Evolutionary conservation across 1,284 basidiomycete species (phyloP).

Genomic region (Rugiboletus extremiorientalis): DNA sequence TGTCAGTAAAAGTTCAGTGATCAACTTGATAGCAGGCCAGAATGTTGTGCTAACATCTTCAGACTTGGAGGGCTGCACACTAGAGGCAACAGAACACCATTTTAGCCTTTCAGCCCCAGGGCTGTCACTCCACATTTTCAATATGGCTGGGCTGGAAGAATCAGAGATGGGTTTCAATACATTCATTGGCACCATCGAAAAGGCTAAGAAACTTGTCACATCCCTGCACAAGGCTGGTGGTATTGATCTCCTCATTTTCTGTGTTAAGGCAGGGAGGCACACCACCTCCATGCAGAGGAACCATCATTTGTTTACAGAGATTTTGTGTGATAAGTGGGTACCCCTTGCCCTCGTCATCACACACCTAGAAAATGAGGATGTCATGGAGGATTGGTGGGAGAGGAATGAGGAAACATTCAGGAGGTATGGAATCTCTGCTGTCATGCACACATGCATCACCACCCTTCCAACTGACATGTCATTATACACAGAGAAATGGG

Average conservation of each 20-base stretch:
- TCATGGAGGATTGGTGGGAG: slow-evolving; percentile 34
- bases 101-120: too few species aligned
- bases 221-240: slow-evolving; percentile 19
- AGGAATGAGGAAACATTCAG: slow-evolving; percentile 23
- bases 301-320: slow-evolving; percentile 38
- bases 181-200: too few species aligned
- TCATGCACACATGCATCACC: slow-evolving; percentile 33
- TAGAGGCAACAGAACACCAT: too few species aligned
- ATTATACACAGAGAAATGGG: too few species aligned
- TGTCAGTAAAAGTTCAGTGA: background rate
- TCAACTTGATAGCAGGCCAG: background rate
- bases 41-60: background rate
- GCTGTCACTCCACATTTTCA: background rate
- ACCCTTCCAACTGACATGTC: slow-evolving; percentile 14
- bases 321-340: slow-evolving; percentile 34
- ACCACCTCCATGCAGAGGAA: slow-evolving; percentile 34
- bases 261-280: slow-evolving; percentile 37
- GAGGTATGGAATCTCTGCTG: slow-evolving; percentile 25
- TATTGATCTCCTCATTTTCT: slow-evolving; percentile 40
- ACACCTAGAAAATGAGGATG: slow-evolving; percentile 36
- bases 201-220: background rate
- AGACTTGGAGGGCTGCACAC: too few species aligned
- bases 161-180: background rate
- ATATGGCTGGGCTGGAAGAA: background rate
- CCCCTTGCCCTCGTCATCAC: slow-evolving; percentile 41